phyloP scores from a whole-genome alignment of 2,329 filamentous ascomycete species.

The Pseudopithomyces chartarum region DNA sequence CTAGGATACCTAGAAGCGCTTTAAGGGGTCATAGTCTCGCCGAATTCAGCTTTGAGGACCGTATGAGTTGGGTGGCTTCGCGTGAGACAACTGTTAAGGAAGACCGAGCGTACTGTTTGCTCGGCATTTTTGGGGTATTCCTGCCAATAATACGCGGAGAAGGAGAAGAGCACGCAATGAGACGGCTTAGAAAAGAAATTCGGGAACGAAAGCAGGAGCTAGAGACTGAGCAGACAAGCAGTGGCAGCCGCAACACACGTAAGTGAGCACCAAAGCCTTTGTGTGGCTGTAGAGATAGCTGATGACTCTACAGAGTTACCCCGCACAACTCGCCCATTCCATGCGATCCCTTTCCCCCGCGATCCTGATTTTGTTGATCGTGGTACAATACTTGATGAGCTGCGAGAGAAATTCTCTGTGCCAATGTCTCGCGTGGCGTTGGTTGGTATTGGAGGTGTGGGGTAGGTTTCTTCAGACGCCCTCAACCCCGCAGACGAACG shows the following conservation, averaged over 20 bases:
- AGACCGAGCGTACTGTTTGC: not conserved
- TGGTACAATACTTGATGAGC: constrained; percentile 8
- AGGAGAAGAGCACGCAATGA: not conserved
- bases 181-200: not conserved
- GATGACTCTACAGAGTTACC: not conserved
- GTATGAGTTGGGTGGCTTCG: not conserved
- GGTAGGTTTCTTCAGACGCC: constrained; percentile 4
- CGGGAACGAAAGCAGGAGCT: not conserved
- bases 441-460: constrained; percentile 27
- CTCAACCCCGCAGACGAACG: not conserved
- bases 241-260: not conserved
- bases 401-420: constrained; percentile 9
- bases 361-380: constrained; percentile 28
- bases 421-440: constrained; percentile 20
- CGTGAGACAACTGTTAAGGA: not conserved
- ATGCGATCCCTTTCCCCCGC: constrained; percentile 20
- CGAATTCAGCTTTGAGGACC: not conserved
- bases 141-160: not conserved
- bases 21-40: not conserved
- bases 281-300: not conserved
- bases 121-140: constrained; percentile 1
- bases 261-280: not conserved
- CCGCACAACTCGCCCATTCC: not conserved
- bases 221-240: not conserved
- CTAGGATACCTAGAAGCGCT: not conserved